Evolutionary conservation across 805 yeast species (phyloP).

Genomic region (Crinitomyces ghanaensis): DNA sequence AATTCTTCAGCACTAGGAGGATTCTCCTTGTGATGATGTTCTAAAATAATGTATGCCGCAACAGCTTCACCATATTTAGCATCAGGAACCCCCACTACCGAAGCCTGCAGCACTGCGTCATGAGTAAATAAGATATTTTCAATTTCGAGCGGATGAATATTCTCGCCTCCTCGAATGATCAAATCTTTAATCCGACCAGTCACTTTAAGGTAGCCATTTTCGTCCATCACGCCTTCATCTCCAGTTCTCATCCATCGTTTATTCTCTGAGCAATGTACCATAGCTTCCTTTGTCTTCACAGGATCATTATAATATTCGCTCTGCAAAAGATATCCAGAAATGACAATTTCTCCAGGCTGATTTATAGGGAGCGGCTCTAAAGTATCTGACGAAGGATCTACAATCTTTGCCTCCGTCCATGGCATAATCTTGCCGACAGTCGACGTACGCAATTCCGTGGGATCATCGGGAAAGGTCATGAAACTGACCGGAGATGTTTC

Average conservation of each 20-base stretch:
- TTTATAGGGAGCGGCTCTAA: slow-evolving; percentile 18
- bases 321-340: slow-evolving; percentile 22
- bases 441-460: slow-evolving; percentile 17
- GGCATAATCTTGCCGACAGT: slow-evolving; percentile 23
- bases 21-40: slow-evolving; percentile 7
- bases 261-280: slow-evolving; percentile 17
- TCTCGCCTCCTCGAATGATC: slow-evolving; percentile 25
- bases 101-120: slow-evolving; percentile 19
- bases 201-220: slow-evolving; percentile 19
- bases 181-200: slow-evolving; percentile 25
- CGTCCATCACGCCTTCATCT: slow-evolving; percentile 22
- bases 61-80: slow-evolving; percentile 22
- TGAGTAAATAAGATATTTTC: slow-evolving; percentile 21
- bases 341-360: slow-evolving; percentile 20
- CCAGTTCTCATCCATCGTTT: slow-evolving; percentile 24
- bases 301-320: slow-evolving; percentile 18
- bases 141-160: slow-evolving; percentile 23
- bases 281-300: slow-evolving; percentile 18
- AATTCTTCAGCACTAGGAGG: slow-evolving; percentile 13
- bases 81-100: slow-evolving; percentile 23
- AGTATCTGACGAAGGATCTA: slow-evolving; percentile 11
- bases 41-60: slow-evolving; percentile 19
- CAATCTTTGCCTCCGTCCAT: slow-evolving; percentile 21
- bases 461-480: slow-evolving; percentile 21
- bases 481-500: slow-evolving; percentile 24